Percentiles rank a stretch among this genome's conserved stretches.
These are phyloP conservation scores for Cordyceps cicadae DNA, from an alignment of 2,329 filamentous ascomycete species.

Conservation along the genomic window DNA sequence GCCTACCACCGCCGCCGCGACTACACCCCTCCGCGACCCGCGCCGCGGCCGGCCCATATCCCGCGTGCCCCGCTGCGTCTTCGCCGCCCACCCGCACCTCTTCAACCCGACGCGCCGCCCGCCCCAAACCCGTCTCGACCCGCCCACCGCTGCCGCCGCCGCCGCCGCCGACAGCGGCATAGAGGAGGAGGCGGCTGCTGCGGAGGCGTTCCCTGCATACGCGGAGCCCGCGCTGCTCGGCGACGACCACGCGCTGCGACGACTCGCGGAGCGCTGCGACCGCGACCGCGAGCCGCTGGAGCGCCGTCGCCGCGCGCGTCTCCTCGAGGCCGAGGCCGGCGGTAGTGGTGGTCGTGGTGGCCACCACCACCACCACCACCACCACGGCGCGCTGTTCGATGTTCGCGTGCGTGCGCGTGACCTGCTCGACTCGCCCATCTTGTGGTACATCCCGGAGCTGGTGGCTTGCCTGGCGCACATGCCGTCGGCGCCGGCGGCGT, in stretches of 20 bases:
- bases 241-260: neutral
- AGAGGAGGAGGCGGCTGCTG: too few species aligned
- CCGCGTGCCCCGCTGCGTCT: neutral
- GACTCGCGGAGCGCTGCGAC: neutral
- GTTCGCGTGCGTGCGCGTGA: neutral
- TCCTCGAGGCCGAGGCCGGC: neutral
- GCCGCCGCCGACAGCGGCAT: too few species aligned
- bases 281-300: neutral
- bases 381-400: neutral
- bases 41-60: neutral
- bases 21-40: neutral
- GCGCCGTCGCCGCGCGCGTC: neutral
- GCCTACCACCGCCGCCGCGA: neutral
- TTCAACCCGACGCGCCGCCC: neutral
- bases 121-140: neutral
- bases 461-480: neutral
- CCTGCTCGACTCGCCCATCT: constrained; percentile 1
- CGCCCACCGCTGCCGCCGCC: too few species aligned
- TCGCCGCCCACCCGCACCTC: constrained; percentile 2
- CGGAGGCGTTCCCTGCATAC: neutral
- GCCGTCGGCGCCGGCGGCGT: neutral
- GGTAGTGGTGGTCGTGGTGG: too few species aligned
- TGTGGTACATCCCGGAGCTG: constrained; percentile 2
- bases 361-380: neutral
- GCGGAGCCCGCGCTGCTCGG: constrained; percentile 1